Conservation (phyloP, 257 asterid species). For the Solanum rostratum region DNA sequence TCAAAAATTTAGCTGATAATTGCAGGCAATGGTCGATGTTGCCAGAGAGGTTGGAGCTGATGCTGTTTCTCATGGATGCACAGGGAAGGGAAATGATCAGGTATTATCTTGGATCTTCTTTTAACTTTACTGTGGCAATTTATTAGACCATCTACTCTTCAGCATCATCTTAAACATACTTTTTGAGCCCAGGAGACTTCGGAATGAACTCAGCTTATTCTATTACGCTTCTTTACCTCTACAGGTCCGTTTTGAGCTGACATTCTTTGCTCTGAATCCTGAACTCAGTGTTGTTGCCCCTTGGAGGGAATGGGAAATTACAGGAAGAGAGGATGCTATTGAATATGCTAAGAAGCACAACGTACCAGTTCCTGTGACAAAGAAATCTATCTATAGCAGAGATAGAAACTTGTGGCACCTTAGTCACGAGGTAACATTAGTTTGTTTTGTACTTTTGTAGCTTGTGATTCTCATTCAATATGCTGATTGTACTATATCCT, state of each 20-base stretch:
- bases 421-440: constrained; percentile 71
- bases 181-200: neutral
- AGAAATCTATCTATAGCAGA: constrained; percentile 94
- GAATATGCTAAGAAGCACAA: constrained; percentile 88
- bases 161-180: neutral
- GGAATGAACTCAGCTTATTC: neutral
- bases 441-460: neutral
- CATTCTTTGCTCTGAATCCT: constrained; percentile 95
- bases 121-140: neutral
- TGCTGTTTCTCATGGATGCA: constrained; percentile 97
- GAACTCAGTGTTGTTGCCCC: constrained; percentile 94
- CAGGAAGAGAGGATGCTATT: constrained; percentile 92
- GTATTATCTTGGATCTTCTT: constrained; percentile 20
- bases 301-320: constrained; percentile 99
- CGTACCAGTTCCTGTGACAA: constrained; percentile 91
- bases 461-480: neutral
- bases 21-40: constrained; percentile 97
- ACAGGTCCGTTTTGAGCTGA: constrained; percentile 96
- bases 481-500: neutral
- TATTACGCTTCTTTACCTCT: constrained; percentile 1
- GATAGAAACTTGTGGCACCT: constrained; percentile 98
- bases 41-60: constrained; percentile 98
- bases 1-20: constrained; percentile 4
- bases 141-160: neutral
- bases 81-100: constrained; percentile 98